Evolutionary conservation across 768 basidiomycete species (phyloP).

Genomic region (Lactarius vividus): DNA sequence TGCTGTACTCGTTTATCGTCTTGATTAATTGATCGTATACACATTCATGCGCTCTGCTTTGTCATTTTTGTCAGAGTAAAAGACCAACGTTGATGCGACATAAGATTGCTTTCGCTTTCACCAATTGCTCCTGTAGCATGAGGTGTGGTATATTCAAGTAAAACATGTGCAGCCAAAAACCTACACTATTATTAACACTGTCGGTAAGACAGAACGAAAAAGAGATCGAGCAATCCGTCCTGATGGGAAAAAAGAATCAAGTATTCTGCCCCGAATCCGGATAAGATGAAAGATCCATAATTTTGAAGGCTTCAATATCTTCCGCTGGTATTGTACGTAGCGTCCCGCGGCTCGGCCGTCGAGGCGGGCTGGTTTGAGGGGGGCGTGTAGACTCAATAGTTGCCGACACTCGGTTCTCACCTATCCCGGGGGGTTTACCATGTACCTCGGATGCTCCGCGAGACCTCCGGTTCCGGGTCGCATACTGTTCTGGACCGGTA

Average conservation of each 20-base stretch:
- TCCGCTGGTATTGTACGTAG: conserved; percentile 36
- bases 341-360: conserved; percentile 33
- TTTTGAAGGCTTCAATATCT: conserved; percentile 52
- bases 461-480: conserved; percentile 1
- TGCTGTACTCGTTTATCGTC: not conserved
- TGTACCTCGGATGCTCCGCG: conserved; percentile 20
- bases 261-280: conserved; percentile 26
- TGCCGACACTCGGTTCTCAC: conserved; percentile 19
- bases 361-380: conserved; percentile 25
- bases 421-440: conserved; percentile 3
- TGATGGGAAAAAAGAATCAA: conserved; percentile 4
- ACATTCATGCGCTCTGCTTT: not conserved
- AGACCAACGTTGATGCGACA: not conserved
- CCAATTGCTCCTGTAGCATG: no score
- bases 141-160: not conserved
- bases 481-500: conserved; percentile 48
- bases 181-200: conserved; percentile 1
- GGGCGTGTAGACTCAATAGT: conserved; percentile 17
- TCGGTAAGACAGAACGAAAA: not conserved
- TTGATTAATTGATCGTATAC: not conserved
- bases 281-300: conserved; percentile 47
- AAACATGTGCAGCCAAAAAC: not conserved
- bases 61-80: not conserved
- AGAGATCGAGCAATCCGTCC: not conserved
- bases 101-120: not conserved